phyloP scores from a whole-genome alignment of 805 yeast genomes.

The Zygosaccharomyces rouxii region DNA sequence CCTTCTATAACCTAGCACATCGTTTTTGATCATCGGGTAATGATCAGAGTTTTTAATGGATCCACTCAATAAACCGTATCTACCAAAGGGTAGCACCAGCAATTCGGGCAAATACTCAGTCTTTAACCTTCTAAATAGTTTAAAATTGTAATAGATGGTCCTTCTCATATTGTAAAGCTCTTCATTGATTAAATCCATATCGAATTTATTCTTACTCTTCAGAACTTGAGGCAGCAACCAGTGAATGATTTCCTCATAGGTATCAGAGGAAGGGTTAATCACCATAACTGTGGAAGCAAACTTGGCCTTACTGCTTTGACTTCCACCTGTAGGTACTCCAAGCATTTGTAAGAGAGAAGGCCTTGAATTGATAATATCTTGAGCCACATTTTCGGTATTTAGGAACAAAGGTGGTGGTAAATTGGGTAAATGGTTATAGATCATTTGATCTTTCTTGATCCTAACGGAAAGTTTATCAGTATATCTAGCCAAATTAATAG shows the following conservation, averaged over 20 bases:
- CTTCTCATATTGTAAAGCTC: constrained; percentile 27
- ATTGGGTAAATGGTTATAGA: constrained; percentile 41
- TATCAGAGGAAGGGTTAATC: constrained; percentile 43
- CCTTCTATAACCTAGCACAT: constrained; percentile 28
- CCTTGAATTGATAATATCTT: constrained; percentile 28
- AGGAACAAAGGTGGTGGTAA: constrained; percentile 28
- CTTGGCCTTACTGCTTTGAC: constrained; percentile 26
- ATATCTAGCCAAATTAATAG: constrained; percentile 25
- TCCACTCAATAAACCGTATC: constrained; percentile 32
- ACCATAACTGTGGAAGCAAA: constrained; percentile 53
- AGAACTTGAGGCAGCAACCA: constrained; percentile 22
- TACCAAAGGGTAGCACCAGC: constrained; percentile 30
- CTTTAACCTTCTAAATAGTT: constrained; percentile 27
- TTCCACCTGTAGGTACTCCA: constrained; percentile 9
- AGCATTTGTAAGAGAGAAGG: constrained; percentile 21
- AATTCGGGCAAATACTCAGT: constrained; percentile 26
- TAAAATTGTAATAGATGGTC: constrained; percentile 28
- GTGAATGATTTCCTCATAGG: constrained; percentile 24
- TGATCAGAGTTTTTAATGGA: constrained; percentile 26
- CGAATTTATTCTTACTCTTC: constrained; percentile 22
- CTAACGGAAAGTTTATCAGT: constrained; percentile 21
- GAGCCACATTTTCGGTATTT: constrained; percentile 27
- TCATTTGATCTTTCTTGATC: constrained; percentile 21
- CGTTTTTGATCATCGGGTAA: constrained; percentile 25
- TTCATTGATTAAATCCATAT: constrained; percentile 32